Evolutionary conservation across 257 asterid genomes (phyloP).

Genomic region (Pogostemon cablin): DNA sequence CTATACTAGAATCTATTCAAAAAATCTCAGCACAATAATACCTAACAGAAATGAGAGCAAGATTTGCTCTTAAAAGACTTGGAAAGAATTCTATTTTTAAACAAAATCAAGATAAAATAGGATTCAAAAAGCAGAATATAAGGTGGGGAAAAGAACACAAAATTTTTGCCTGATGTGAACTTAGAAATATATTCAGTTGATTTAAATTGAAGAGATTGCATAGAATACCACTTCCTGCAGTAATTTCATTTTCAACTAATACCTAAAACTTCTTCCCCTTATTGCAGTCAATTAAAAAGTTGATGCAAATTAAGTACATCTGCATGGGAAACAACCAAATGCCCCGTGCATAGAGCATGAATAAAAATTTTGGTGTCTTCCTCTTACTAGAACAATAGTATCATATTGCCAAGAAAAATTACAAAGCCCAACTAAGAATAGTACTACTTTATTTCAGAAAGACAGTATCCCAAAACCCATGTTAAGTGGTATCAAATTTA

Average conservation of each 20-base stretch:
- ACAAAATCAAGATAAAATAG: slow-evolving; percentile 9
- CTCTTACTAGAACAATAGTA: background rate
- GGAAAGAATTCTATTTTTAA: background rate
- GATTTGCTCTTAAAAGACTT: slow-evolving; percentile 3
- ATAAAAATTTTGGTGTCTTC: slow-evolving; percentile 3
- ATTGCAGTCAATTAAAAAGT: slow-evolving; percentile 22
- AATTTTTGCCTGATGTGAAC: background rate
- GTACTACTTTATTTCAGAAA: background rate
- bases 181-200: slow-evolving; percentile 1
- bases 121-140: slow-evolving; percentile 9
- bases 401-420: background rate
- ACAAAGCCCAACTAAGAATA: background rate
- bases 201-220: slow-evolving; percentile 15
- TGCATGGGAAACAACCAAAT: slow-evolving; percentile 18
- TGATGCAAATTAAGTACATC: slow-evolving; percentile 14
- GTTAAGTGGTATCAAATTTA: slow-evolving; percentile 14
- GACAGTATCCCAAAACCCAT: background rate
- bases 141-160: background rate
- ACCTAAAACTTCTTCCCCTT: slow-evolving; percentile 3
- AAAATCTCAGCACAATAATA: slow-evolving; percentile 13
- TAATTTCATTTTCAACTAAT: slow-evolving; percentile 2
- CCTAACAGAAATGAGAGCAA: slow-evolving; percentile 10
- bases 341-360: slow-evolving; percentile 13
- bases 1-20: slow-evolving; percentile 17
- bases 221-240: background rate